Base-by-base conservation (phyloP, 1,284 basidiomycete genomes). In the Trichosporon sp. region DNA sequence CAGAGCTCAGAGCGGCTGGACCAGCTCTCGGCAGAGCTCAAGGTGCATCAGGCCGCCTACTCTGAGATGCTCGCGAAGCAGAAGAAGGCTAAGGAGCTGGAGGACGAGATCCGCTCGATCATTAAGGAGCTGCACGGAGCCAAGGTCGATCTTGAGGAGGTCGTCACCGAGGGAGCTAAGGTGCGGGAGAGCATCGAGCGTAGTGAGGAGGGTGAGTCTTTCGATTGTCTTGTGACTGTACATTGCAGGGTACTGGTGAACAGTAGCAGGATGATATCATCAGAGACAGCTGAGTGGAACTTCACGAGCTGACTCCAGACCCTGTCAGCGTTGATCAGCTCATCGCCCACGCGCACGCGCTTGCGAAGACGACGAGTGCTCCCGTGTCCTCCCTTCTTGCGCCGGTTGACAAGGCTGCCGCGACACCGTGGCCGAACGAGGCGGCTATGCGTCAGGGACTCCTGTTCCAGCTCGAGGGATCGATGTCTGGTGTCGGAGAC, bases 341-440 rank as follows among this genome's bases (percentile, higher is more conserved):
- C 1, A 71, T 83, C 1, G 72, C 81, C 0, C 79, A 80, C 46
- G 79, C 82, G 0, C 78, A 78, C 32, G 73, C 77, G 16, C 73
- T 83, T 8, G 71, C 80, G 1, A 70, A 73, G 48, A 76, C 78
- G 35, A 79, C 82, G 5, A 78, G 76, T 2, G 81, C 81, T 16
- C 81, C 81, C 0, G 72, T 81, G 14, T 78, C 78, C 1, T 66
- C 66, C 21, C 68, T 78, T 1, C 74, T 80, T 35, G 67, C 75
- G 10, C 69, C 71, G 4, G 65, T 76, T 8, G 78, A 80, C 66
- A 76, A 74, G 65, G 74, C 75, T 4, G 75, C 78, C 63, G 77
- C 75, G 26, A 68, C 71, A 6, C 82, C 82, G 7, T 83, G 79
- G 79, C 82, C 82, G 0, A 79, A 75, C 16, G 82, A 83, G 71